A percentile compares a stretch with the other conserved stretches of the same genome.
Conservation (phyloP, 2,329 filamentous ascomycete genomes). For the Colletotrichum paranaense region DNA sequence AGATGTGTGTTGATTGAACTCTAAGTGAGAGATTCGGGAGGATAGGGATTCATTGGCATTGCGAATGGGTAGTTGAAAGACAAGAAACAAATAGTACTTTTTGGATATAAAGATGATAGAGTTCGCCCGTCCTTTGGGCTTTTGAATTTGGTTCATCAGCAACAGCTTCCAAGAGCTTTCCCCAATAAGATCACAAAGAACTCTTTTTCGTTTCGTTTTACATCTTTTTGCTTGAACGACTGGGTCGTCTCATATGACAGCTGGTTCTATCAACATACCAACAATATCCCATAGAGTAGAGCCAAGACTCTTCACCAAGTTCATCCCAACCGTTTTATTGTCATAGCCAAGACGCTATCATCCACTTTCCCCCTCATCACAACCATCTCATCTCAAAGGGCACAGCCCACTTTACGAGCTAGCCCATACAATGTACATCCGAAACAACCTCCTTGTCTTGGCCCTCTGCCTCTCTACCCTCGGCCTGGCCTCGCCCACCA, state of each 20-base stretch:
- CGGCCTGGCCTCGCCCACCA: neutral
- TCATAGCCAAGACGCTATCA: constrained; percentile 16
- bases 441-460: constrained; percentile 26
- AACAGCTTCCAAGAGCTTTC: constrained; percentile 6
- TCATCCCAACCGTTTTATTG: neutral
- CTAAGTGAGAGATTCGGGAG: neutral
- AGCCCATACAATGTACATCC: constrained; percentile 10
- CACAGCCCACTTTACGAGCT: neutral
- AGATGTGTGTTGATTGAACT: neutral
- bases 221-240: neutral
- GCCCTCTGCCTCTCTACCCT: constrained; percentile 7
- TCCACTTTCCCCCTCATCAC: neutral
- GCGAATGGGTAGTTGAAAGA: neutral
- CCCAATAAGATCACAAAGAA: neutral
- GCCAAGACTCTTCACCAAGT: constrained; percentile 2
- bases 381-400: neutral
- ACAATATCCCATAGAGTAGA: neutral
- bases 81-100: too few relatives aligned
- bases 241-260: constrained; percentile 26
- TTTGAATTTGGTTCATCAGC: constrained; percentile 5
- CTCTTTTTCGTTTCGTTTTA: neutral
- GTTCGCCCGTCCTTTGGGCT: neutral
- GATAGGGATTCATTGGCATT: neutral
- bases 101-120: constrained; percentile 19
- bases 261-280: constrained; percentile 9